Evolutionary conservation across 805 yeast genomes (phyloP), one percentile per base, ranked within the genome.

Genomic region (Metschnikowia chrysomelidarum): DNA sequence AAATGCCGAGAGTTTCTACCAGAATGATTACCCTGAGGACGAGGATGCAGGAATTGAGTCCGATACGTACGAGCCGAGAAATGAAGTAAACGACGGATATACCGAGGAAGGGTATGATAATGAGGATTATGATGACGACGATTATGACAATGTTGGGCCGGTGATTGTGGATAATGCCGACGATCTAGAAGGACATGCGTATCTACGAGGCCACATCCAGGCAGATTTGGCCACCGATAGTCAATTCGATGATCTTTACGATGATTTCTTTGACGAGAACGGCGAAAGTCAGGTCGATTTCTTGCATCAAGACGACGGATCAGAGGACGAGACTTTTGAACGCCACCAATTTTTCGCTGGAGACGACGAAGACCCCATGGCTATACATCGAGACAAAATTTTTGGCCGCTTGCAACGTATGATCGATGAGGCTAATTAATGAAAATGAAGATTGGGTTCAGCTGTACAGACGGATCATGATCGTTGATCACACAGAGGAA

Each of bases 11-110:
- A 87, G 85, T 36, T 89, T 80, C 53, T 91, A 91, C 56, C 78
- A 79, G 50, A 91, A 93, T 59, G 98, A 91, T 53, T 91, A 91
- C 53, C 98, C 98, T 0, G 95, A 87, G 29, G 96, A 89, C 53
- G 96, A 87, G 44, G 91, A 85, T 50, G 87, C 78, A 7, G 54
- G 48, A 4, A 43, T 40, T 2, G 40, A 30, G 25, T 47, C 49
- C 28, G 51, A 47, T 9, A 42, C 50, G 3, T 44, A 44, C 27
- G 43, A 43, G 19, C 21, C 36, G 6, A n/a, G n/a, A n/a, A n/a
- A n/a, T n/a, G n/a, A n/a, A n/a, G n/a, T n/a, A n/a, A n/a, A n/a
- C 6, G 13, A 15, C 24, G 19, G 16, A 13, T 10, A 17, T 13
- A 28, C 21, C 24, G 35, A 14, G 19, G 27, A 32, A 19, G 16